These are phyloP conservation scores for Astraeus odoratus DNA, from an alignment of 768 basidiomycete genomes.

Conservation along the genomic window DNA sequence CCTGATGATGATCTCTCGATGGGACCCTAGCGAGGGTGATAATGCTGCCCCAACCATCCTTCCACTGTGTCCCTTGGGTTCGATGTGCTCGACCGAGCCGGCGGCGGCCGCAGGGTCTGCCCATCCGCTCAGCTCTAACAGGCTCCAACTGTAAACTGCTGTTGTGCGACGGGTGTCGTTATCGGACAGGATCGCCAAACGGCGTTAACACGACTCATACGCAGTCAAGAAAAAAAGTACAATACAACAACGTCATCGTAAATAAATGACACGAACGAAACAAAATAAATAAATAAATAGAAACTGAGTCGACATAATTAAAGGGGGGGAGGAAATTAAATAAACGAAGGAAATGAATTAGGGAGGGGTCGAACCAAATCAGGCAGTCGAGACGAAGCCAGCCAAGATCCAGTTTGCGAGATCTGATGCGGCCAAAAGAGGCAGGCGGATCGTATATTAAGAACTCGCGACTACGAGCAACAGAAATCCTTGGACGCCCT, in stretches of 20 bases:
- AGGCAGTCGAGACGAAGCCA: constrained; percentile 12
- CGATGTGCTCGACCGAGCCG: not conserved
- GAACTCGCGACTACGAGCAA: constrained; percentile 6
- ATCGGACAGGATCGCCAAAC: constrained; percentile 3
- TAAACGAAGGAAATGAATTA: constrained; percentile 20
- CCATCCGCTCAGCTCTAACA: not conserved
- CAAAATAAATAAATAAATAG: constrained; percentile 16
- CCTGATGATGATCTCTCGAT: not conserved
- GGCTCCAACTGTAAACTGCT: too few relatives aligned
- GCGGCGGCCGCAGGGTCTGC: not conserved
- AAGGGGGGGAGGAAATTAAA: constrained; percentile 24
- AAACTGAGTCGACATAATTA: constrained; percentile 27
- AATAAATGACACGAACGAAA: constrained; percentile 1
- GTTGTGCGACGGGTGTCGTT: constrained; percentile 1
- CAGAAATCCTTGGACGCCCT: constrained; percentile 12
- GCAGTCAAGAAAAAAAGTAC: constrained; percentile 11
- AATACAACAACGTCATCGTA: too few relatives aligned
- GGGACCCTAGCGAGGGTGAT: not conserved
- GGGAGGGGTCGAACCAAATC: constrained; percentile 10
- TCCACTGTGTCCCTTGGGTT: not conserved
- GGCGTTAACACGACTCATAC: constrained; percentile 6
- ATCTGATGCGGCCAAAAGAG: constrained; percentile 17
- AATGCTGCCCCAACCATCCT: not conserved
- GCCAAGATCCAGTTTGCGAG: constrained; percentile 16
- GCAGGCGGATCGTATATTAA: constrained; percentile 24